Percentiles rank a stretch among this genome's conserved stretches.
These are phyloP conservation scores for Flaveria robusta DNA, from an alignment of 129 eudicot species.

Conservation along the genomic window DNA sequence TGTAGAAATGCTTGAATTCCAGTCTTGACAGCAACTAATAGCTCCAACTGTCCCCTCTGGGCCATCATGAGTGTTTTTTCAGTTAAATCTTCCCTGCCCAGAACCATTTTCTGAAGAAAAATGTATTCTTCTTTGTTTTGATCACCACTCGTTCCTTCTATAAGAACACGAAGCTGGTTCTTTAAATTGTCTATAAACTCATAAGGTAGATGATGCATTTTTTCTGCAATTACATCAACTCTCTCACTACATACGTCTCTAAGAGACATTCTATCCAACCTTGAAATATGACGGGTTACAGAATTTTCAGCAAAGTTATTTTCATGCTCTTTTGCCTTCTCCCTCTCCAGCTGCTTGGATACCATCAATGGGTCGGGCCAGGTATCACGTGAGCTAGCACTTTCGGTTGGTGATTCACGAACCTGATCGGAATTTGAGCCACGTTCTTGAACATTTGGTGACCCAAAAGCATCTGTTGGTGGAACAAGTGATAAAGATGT, in stretches of 20 bases:
- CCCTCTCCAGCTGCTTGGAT: constrained; percentile 59
- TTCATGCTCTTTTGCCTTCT: constrained; percentile 48
- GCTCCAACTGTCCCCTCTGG: constrained; percentile 77
- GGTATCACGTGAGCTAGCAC: constrained; percentile 94
- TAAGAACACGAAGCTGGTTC: constrained; percentile 63
- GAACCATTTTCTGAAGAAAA: constrained; percentile 70
- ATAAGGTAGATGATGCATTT: constrained; percentile 75
- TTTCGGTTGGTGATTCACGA: constrained; percentile 93
- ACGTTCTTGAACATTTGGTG: constrained; percentile 26
- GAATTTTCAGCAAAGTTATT: constrained; percentile 65
- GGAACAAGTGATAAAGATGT: constrained; percentile 58
- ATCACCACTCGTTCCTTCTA: constrained; percentile 82
- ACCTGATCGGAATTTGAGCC: constrained; percentile 71
- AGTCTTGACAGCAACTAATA: constrained; percentile 76
- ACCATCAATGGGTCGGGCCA: constrained; percentile 71
- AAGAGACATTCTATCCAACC: constrained; percentile 68
- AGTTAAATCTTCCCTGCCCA: constrained; percentile 70
- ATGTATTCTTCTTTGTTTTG: constrained; percentile 79
- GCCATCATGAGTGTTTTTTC: constrained; percentile 56
- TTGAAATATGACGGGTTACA: constrained; percentile 57
- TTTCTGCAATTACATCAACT: constrained; percentile 67
- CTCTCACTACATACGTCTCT: constrained; percentile 63
- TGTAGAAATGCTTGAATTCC: constrained; percentile 93
- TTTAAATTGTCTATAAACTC: constrained; percentile 73
- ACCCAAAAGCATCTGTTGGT: constrained; percentile 23